Base-by-base conservation (phyloP, 1,284 basidiomycete species). In the Ceratobasidium sp. region DNA sequence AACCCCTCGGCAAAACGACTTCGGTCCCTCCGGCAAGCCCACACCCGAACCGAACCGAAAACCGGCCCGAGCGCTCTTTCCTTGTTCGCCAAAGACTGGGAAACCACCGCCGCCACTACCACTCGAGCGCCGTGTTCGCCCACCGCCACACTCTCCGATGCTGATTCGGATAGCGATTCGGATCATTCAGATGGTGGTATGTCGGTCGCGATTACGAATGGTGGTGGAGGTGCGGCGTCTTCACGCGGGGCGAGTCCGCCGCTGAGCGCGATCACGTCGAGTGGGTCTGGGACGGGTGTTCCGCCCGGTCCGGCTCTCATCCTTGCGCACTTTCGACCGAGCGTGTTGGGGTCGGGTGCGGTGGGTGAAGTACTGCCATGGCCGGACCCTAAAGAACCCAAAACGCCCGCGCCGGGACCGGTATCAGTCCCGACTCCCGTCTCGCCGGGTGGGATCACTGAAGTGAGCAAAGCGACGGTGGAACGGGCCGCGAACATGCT, bases 401-500 rank as follows among this genome's bases (percentile, higher is more conserved):
- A 75, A n/a, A 48, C 69, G n/a, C 59, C 64, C 42, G 62, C 70
- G 12, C 59, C 65, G 3, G 75, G 40, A 12, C 76, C 76, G 12
- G 65, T 79, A 40, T 79, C 78, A 9, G 78, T 79, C 50, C 78
- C 78, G 7, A 79, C 78, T 6, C 78, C 78, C 33, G 78, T 79
- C 10, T 79, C 78, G n/a, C 78, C 78, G 3, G 76, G 76, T 15
- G 68, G 52, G 0, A 44, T 64, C 17, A n/a, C 42, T 12, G 68
- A 65, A 50, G 42, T 61, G n/a, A 69, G 61, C 44, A 71, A 69
- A 64, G 78, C 68, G 54, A 46, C 48, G 5, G 20, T 75, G n/a
- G 73, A 75, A 56, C 62, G 48, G 33, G 26, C 48, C 17, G 73
- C 62, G 13, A 75, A 75, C 28, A 38, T 75, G 38, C 48, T 75